Percentiles rank a stretch among this genome's conserved stretches.
These are phyloP conservation scores for Beauveria scarabaeidicola DNA, from an alignment of 2,329 filamentous ascomycete species.

Conservation along the genomic window DNA sequence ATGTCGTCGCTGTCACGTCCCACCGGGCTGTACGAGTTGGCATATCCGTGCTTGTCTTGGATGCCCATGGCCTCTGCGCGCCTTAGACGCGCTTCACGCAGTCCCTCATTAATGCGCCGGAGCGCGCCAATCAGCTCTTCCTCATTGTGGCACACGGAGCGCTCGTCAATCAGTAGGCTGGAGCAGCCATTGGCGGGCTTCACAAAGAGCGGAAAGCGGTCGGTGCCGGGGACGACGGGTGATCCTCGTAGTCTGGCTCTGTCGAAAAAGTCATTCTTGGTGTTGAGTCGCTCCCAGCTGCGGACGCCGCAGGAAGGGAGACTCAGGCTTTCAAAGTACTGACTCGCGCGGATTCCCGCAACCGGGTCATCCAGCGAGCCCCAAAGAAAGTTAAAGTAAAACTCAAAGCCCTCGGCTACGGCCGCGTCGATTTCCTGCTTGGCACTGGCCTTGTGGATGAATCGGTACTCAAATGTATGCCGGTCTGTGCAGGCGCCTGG, in stretches of 20 bases:
- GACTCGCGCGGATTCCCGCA: background rate
- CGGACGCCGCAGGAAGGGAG: background rate
- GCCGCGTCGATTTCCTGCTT: background rate
- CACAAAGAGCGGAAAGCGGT: background rate
- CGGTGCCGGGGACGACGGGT: background rate
- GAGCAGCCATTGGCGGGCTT: background rate
- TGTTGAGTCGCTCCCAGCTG: background rate
- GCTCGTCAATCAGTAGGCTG: background rate
- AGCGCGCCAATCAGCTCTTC: background rate
- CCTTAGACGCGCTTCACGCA: background rate
- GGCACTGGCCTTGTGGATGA: background rate
- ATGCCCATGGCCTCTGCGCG: background rate
- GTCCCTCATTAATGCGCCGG: background rate
- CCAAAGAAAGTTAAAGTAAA: background rate
- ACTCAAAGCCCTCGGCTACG: background rate
- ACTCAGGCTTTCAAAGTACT: background rate
- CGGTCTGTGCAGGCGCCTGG: background rate
- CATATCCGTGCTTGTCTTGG: background rate
- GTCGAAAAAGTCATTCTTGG: background rate
- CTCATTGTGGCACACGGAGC: background rate
- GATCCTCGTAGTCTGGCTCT: background rate
- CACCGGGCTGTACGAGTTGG: background rate
- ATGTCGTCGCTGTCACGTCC: background rate
- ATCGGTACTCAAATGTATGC: background rate
- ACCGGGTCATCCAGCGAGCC: background rate